Percentiles rank a stretch among this genome's conserved stretches.
Evolutionary conservation across 345 rosid species (phyloP).

Genomic region (Gossypium rotundifolium): DNA sequence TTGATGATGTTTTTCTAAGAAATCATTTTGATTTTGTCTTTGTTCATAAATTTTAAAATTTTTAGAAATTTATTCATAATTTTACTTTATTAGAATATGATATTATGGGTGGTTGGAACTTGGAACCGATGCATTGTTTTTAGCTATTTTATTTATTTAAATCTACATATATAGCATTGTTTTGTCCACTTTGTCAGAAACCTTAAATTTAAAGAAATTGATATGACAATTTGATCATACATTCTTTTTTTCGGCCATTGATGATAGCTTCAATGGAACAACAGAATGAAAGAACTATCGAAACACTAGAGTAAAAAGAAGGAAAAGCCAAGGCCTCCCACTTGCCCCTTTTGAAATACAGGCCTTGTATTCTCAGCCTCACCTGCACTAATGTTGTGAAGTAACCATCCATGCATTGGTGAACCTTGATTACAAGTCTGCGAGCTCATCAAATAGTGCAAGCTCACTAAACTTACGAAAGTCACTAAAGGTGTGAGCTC

Average conservation of each 20-base stretch:
- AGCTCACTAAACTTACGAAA: too few species aligned
- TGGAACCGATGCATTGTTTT: too few species aligned
- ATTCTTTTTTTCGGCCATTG: not conserved
- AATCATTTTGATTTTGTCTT: not conserved
- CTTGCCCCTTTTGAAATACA: constrained; percentile 48
- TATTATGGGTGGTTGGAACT: not conserved
- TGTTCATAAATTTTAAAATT: too few species aligned
- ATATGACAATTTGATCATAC: too few species aligned
- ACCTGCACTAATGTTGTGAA: constrained; percentile 3
- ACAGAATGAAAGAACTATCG: constrained; percentile 74
- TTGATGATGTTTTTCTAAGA: constrained; percentile 13
- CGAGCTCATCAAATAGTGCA: too few species aligned
- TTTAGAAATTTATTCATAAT: not conserved
- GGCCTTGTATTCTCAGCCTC: constrained; percentile 25
- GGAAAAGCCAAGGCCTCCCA: constrained; percentile 54
- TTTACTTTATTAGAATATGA: not conserved
- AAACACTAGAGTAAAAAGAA: constrained; percentile 30
- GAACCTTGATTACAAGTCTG: too few species aligned
- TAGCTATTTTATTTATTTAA: too few species aligned
- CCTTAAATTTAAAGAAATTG: not conserved
- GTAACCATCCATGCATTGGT: too few species aligned
- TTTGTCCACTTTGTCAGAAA: too few species aligned
- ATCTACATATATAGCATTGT: too few species aligned
- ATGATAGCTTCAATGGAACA: constrained; percentile 13
- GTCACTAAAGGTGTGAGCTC: too few species aligned